Conservation (phyloP, 2,329 filamentous ascomycete genomes). For the Botrytis cinerea region DNA sequence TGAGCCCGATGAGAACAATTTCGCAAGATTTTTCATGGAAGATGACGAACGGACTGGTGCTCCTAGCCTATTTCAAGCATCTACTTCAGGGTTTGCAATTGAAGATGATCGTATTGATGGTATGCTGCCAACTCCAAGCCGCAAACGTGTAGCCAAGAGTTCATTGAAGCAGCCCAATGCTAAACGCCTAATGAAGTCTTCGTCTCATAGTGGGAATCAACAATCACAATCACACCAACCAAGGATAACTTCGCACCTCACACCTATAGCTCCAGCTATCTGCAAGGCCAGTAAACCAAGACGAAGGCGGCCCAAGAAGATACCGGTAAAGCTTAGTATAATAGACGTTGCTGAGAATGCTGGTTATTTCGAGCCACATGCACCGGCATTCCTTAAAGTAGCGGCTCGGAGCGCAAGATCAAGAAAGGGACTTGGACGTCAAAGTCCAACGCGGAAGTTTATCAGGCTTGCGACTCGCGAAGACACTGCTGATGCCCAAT, state of each 20-base stretch:
- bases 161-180: neutral
- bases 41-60: conserved; percentile 26
- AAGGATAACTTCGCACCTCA: conserved; percentile 38
- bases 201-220: conserved; percentile 17
- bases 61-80: conserved; percentile 30
- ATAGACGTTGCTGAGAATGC: conserved; percentile 55
- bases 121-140: conserved; percentile 41
- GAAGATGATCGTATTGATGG: conserved; percentile 41
- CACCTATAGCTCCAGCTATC: neutral
- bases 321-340: conserved; percentile 57
- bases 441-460: conserved; percentile 56
- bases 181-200: conserved; percentile 29
- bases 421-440: conserved; percentile 52
- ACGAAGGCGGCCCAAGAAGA: neutral
- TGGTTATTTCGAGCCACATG: neutral
- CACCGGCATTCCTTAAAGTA: conserved; percentile 61
- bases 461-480: conserved; percentile 61
- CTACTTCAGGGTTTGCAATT: conserved; percentile 34
- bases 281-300: conserved; percentile 18
- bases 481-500: conserved; percentile 60
- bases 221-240: conserved; percentile 30
- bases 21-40: conserved; percentile 25
- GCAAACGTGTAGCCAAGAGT: conserved; percentile 26
- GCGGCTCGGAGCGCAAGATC: conserved; percentile 59
- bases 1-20: conserved; percentile 30